These are phyloP conservation scores for Aspergillus fumigatiaffinis DNA, from an alignment of 2,329 filamentous ascomycete genomes.

Conservation along the genomic window DNA sequence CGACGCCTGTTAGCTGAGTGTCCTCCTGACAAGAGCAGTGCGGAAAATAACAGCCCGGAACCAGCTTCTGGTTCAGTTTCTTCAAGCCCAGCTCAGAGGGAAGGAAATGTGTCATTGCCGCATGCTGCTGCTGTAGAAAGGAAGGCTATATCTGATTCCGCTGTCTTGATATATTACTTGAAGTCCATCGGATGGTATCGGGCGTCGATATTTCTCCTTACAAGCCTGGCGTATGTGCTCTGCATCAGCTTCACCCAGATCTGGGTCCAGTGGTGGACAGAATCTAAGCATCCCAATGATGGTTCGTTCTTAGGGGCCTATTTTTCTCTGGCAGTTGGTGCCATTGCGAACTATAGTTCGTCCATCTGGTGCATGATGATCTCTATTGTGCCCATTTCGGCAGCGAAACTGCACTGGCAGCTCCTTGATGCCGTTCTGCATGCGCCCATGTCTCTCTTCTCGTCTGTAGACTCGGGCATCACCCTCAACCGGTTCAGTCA, in stretches of 20 bases:
- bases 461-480: constrained; percentile 7
- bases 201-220: neutral
- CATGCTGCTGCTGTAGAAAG: neutral
- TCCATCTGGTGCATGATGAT: constrained; percentile 2
- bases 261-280: constrained; percentile 37
- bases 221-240: neutral
- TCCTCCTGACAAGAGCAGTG: neutral
- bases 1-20: neutral
- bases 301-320: neutral
- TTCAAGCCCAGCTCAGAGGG: neutral
- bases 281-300: neutral
- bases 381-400: constrained; percentile 1
- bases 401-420: constrained; percentile 3
- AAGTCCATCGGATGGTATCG: neutral
- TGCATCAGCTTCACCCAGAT: constrained; percentile 34
- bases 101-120: neutral
- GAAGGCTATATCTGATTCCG: neutral
- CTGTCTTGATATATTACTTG: neutral
- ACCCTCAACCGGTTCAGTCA: constrained; percentile 24
- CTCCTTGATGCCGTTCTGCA: constrained; percentile 4
- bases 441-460: constrained; percentile 14
- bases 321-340: neutral
- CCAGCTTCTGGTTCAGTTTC: neutral
- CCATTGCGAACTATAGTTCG: neutral
- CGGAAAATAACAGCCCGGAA: neutral